Conservation (phyloP, 2,329 filamentous ascomycete species). For the Fusarium penzigii region DNA sequence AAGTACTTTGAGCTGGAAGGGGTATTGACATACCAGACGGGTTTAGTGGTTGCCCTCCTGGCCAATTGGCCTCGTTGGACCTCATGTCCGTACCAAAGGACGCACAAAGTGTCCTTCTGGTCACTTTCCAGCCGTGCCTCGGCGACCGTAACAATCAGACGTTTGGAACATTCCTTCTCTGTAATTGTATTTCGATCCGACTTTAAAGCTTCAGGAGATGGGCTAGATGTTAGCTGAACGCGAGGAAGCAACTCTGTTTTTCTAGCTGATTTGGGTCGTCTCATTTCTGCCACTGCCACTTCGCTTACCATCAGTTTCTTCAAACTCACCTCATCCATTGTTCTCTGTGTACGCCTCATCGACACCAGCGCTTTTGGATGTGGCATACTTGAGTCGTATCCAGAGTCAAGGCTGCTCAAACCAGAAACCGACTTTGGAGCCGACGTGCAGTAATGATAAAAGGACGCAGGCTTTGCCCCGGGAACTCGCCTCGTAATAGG, state of each 20-base stretch:
- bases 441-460: constrained; percentile 19
- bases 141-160: constrained; percentile 15
- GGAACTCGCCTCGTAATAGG: constrained; percentile 19
- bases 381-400: constrained; percentile 27
- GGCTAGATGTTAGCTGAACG: background rate
- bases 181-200: background rate
- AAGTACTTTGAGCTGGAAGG: constrained; percentile 2
- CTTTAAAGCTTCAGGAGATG: background rate
- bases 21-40: constrained; percentile 26
- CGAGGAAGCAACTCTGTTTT: background rate
- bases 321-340: constrained; percentile 13
- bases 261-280: background rate
- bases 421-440: constrained; percentile 24
- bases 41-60: constrained; percentile 20
- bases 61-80: constrained; percentile 24
- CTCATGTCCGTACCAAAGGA: constrained; percentile 28
- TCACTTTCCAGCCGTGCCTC: constrained; percentile 22
- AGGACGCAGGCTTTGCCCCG: constrained; percentile 10
- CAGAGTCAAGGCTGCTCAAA: constrained; percentile 28
- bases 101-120: constrained; percentile 23
- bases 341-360: constrained; percentile 18
- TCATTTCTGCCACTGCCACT: background rate
- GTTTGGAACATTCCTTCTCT: constrained; percentile 1
- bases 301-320: background rate
- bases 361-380: constrained; percentile 21